Base-by-base conservation (phyloP, 805 yeast species). In the Metschnikowia gruessii region DNA sequence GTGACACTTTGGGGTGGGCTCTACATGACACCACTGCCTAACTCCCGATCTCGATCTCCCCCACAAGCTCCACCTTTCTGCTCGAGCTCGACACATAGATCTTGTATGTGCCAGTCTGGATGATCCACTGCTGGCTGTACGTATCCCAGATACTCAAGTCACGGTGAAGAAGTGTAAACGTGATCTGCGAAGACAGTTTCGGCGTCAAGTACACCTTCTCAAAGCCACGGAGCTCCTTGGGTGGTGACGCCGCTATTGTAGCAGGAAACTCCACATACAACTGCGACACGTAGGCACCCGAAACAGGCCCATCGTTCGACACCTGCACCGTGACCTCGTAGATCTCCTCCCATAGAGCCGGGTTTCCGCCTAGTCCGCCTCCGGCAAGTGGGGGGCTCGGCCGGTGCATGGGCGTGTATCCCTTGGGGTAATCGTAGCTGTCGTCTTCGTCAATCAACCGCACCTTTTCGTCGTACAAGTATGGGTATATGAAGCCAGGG, bases 331-430 rank as follows among this genome's bases (percentile, higher is more conserved):
- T 61, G 3, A 77, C 78, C 40, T 69, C 60, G 53, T 76, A 77
- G 38, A 77, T 61, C 1, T 64, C 64, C 37, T 79, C 79, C 83
- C 83, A 81, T 32, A 81, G 65, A 0, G 78, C 82, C 5, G 80
- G 81, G 58, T 80, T 79, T 1, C 86, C 85, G 0, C 84, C 85
- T 17, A 75, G 51, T 0, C 78, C 80, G 17, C 85, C 85, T 8
- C 76, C 75, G 3, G 69, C 60, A 13, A 70, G 52, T 1, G 74
- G 70, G 0, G 74, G 75, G 31, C 60, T 63, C 22, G 59, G 52
- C 45, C 64, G 66, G 26, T 64, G 66, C 21, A 65, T 65, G 3
- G 75, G 69, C 17, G 55, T 48, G 38, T 67, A 70, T 1, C 73
- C 72, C 29, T 54, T 54, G 1, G 76, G 77, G 52, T 69, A 72